Base-by-base conservation (phyloP, 306 rosid species). In the Dalbergia oliveri region DNA sequence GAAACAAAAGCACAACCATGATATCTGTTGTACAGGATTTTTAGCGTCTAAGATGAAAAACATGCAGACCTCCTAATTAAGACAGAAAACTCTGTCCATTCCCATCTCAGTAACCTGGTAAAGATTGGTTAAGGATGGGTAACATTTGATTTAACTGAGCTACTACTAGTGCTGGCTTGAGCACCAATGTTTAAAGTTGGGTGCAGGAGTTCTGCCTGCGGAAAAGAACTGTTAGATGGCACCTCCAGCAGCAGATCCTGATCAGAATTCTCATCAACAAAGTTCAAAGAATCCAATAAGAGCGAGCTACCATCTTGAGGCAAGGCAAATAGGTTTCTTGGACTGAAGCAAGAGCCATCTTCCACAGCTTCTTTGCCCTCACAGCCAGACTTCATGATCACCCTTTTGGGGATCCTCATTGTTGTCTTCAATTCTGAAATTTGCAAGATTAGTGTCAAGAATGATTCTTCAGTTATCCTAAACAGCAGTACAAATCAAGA, bases 141-240 rank as follows among this genome's bases (percentile, higher is more conserved):
- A 68, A 75, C 69, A 80, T 84, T 79, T n/a, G 88, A 91, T 83
- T 87, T 82, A 57, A 78, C 74, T 13, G 95, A 90, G 88, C 94
- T 93, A 86, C 94, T 88, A 81, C 92, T 86, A 73, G 89, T 82
- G 88, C 99, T 89, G 45, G 92, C 91, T 81, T 87, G 94, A 57
- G 90, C 85, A 68, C 88, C 94, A 57, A 81, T 88, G 82, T 79
- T 87, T 75, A 78, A 19, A 47, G 88, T 56, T 26, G 97, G 94
- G 63, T 58, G 88, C 75, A 91, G 90, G 35, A 95, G 99, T 86
- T 95, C 98, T 56, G 99, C 99, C 71, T 90, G 92, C 14, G 98
- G 94, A 65, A 93, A 95, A 45, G 91, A 91, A 72, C 88, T 91
- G 77, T 90, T 88, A 45, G 92, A 91, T 19, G 96, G 97, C 72